phyloP scores from a whole-genome alignment of 805 yeast genomes.

The Metschnikowia chrysomelidarum region DNA sequence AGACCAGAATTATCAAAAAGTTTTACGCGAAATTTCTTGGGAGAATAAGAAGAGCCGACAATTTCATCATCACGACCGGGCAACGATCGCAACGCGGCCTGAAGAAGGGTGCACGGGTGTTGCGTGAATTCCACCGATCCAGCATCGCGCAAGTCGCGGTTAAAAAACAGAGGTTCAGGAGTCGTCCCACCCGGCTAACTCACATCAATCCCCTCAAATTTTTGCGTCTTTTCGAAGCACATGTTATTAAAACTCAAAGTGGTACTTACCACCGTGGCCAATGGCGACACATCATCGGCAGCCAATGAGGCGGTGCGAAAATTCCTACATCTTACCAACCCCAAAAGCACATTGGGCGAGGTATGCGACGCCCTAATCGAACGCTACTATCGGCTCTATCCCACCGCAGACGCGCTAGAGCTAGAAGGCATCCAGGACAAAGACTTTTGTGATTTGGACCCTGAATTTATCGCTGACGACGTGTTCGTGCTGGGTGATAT shows the following conservation, averaged over 20 bases:
- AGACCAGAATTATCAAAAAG: no score
- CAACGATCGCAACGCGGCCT: no score
- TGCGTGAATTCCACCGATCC: no score
- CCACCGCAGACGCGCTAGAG: slow-evolving; percentile 52
- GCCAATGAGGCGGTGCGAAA: slow-evolving; percentile 33
- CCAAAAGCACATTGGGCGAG: slow-evolving; percentile 43
- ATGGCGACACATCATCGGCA: slow-evolving; percentile 21
- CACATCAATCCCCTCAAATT: no score
- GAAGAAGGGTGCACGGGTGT: slow-evolving; percentile 7
- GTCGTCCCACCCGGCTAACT: no score
- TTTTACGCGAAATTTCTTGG: no score
- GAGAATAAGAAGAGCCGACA: no score
- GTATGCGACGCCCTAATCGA: slow-evolving; percentile 54
- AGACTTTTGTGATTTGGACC: slow-evolving; percentile 73
- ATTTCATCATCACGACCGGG: no score
- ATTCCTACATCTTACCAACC: slow-evolving; percentile 63
- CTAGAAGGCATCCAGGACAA: slow-evolving; percentile 66
- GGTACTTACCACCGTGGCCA: slow-evolving; percentile 30
- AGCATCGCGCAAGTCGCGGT: no score
- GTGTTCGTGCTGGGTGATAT: slow-evolving; percentile 49
- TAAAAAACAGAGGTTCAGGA: no score
- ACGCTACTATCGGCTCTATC: slow-evolving; percentile 63
- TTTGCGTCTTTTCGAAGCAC: not conserved
- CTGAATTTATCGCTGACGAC: slow-evolving; percentile 65
- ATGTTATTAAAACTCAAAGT: slow-evolving; percentile 35